Conservation (phyloP, 257 asterid species). For the Solanum tacnaense region DNA sequence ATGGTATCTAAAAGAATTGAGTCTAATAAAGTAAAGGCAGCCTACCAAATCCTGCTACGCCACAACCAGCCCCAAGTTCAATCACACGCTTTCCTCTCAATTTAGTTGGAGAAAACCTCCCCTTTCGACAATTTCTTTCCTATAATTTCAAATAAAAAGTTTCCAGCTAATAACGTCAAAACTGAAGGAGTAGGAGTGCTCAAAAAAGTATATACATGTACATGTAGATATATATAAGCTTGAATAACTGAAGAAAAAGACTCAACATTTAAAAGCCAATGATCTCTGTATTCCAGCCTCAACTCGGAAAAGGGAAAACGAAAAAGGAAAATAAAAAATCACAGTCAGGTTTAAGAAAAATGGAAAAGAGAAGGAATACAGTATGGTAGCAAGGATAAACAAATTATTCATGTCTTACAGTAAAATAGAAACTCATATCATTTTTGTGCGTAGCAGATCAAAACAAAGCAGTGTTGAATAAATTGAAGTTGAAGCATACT, state of each 20-base stretch:
- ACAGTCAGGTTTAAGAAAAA: background rate
- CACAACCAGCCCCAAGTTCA: conserved; percentile 99
- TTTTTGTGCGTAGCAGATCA: background rate
- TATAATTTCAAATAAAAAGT: conserved; percentile 16
- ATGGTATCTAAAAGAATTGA: background rate
- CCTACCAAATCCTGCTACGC: conserved; percentile 94
- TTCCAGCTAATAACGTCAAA: conserved; percentile 1
- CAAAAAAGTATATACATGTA: background rate
- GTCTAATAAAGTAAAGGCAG: background rate
- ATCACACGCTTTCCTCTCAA: conserved; percentile 88
- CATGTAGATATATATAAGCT: background rate
- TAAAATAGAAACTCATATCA: background rate
- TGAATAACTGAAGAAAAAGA: background rate
- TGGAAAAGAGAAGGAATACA: background rate
- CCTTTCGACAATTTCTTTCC: conserved; percentile 88
- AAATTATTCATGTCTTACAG: background rate
- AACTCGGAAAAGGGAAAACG: background rate
- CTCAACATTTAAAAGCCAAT: background rate
- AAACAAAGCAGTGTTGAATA: background rate
- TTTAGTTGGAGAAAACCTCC: conserved; percentile 79
- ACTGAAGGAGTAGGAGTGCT: background rate
- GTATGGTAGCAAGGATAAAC: background rate
- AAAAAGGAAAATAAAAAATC: background rate
- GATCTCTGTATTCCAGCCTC: background rate
- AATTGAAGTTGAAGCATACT: background rate